phyloP scores from a whole-genome alignment of 495 filamentous ascomycete genomes.

The Tricharina praecox region DNA sequence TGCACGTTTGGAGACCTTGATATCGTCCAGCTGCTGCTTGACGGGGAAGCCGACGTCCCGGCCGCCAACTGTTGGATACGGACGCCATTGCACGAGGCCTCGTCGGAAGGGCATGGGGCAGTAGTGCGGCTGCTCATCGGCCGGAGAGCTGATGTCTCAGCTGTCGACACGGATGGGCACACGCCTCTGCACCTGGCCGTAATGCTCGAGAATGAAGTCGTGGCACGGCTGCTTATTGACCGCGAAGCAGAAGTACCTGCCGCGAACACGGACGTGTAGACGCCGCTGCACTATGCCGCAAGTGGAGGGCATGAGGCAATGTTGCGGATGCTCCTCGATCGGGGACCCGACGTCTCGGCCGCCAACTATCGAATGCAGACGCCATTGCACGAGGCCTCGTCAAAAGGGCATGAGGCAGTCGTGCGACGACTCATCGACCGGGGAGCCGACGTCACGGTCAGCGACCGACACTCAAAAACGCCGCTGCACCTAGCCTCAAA shows the following conservation, averaged over 20 bases:
- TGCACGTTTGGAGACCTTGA: too few species aligned
- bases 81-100: not conserved
- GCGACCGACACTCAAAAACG: not conserved
- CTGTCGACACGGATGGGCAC: not conserved
- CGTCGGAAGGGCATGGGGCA: not conserved
- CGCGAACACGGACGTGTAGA: not conserved
- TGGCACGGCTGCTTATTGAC: not conserved
- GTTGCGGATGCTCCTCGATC: not conserved
- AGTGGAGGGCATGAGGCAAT: not conserved
- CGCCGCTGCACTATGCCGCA: not conserved
- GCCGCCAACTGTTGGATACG: too few species aligned
- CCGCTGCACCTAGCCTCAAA: too few species aligned
- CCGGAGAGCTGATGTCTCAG: not conserved
- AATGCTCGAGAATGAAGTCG: not conserved
- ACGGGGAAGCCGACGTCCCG: too few species aligned
- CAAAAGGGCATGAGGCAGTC: not conserved
- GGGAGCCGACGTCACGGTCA: not conserved
- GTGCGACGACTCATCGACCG: not conserved
- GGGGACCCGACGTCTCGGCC: not conserved
- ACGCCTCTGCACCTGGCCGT: constrained; percentile 1
- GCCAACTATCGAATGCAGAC: not conserved
- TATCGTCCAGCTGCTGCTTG: too few species aligned
- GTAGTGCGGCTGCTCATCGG: not conserved
- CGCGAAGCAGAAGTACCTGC: not conserved
- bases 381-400: not conserved